phyloP scores from a whole-genome alignment of 805 yeast genomes.

The Candida insectorum region DNA sequence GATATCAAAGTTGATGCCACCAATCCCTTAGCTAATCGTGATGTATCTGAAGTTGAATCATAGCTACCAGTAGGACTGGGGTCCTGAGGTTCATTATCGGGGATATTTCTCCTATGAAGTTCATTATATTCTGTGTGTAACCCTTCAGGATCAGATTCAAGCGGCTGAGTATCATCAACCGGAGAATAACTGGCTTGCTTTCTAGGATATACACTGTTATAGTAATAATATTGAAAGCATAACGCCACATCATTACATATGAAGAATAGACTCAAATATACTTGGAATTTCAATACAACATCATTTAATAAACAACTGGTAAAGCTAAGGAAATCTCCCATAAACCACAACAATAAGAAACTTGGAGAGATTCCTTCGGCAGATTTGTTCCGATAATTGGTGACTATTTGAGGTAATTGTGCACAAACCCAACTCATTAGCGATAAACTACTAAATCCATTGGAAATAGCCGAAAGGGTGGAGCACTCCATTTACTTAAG shows the following conservation, averaged over 20 bases:
- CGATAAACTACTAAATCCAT: constrained; percentile 39
- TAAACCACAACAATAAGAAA: constrained; percentile 60
- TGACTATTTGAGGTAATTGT: constrained; percentile 65
- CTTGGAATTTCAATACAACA: constrained; percentile 34
- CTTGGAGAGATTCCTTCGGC: constrained; percentile 66
- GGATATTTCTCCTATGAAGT: not conserved
- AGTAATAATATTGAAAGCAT: constrained; percentile 41
- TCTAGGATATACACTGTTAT: constrained; percentile 33
- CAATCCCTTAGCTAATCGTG: not conserved
- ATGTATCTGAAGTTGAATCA: constrained; percentile 9
- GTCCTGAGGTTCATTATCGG: not conserved
- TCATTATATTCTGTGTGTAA: constrained; percentile 1
- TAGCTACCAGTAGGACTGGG: constrained; percentile 14
- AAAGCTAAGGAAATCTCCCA: constrained; percentile 59
- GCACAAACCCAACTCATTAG: constrained; percentile 68
- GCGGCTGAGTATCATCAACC: constrained; percentile 16
- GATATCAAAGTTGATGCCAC: constrained; percentile 9
- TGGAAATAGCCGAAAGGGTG: constrained; percentile 15
- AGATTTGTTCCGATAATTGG: constrained; percentile 55
- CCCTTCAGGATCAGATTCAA: constrained; percentile 44
- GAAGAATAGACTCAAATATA: constrained; percentile 38
- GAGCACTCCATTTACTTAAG: constrained; percentile 1
- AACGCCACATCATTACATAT: constrained; percentile 35
- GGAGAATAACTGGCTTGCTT: constrained; percentile 8
- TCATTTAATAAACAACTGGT: constrained; percentile 39